Conservation (phyloP, 805 yeast genomes). For the Saccharomycopsis sp. region DNA sequence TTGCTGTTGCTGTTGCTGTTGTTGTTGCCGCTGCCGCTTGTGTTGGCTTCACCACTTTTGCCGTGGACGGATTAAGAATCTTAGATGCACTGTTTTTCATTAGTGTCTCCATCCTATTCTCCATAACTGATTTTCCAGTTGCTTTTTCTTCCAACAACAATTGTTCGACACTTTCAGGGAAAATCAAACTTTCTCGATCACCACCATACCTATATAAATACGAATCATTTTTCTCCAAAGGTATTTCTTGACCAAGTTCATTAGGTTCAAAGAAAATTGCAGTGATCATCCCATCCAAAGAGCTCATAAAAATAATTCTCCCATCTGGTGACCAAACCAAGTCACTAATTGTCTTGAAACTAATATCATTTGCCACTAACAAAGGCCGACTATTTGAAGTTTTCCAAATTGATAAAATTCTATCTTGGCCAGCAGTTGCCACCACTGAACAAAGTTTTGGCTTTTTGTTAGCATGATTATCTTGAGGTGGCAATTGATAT, state of each 20-base stretch:
- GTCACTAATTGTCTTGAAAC: conserved; percentile 77
- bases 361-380: conserved; percentile 69
- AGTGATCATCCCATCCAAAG: conserved; percentile 79
- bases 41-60: conserved; percentile 13
- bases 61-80: not conserved
- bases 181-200: conserved; percentile 73
- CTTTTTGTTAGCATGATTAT: conserved; percentile 25
- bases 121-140: conserved; percentile 27
- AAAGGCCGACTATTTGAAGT: conserved; percentile 72
- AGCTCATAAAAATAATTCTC: conserved; percentile 59
- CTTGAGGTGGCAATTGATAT: conserved; percentile 37
- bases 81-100: conserved; percentile 26
- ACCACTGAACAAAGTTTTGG: conserved; percentile 54
- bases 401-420: conserved; percentile 82
- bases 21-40: conserved; percentile 11
- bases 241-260: conserved; percentile 58
- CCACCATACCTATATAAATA: conserved; percentile 82
- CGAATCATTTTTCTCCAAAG: conserved; percentile 58
- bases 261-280: conserved; percentile 53
- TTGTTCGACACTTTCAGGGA: conserved; percentile 84
- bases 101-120: conserved; percentile 35
- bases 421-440: conserved; percentile 97
- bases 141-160: conserved; percentile 58
- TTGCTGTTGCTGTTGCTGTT: not conserved
- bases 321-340: conserved; percentile 87